These are phyloP conservation scores for Boletus pseudo-olivaceus DNA, from an alignment of 768 basidiomycete species.

Conservation along the genomic window DNA sequence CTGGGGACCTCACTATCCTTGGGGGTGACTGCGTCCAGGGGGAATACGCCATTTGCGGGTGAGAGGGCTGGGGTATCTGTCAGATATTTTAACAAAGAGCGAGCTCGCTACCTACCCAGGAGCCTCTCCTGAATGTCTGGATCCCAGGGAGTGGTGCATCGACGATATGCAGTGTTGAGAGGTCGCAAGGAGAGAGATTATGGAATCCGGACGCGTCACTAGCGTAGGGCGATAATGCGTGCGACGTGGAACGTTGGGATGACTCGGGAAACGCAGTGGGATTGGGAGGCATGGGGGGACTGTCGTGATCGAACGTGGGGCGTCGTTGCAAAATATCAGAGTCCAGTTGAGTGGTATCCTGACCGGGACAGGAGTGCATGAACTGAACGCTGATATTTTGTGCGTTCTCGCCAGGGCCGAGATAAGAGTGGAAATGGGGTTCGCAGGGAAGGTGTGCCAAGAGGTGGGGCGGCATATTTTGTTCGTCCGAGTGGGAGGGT, in stretches of 20 bases:
- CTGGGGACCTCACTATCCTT: conserved; percentile 22
- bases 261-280: conserved; percentile 27
- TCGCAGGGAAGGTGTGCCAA: conserved; percentile 14
- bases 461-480: conserved; percentile 18
- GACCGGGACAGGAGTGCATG: conserved; percentile 23
- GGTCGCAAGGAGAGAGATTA: conserved; percentile 9
- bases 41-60: conserved; percentile 12
- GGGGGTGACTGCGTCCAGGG: conserved; percentile 12
- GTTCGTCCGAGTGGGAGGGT: conserved; percentile 12
- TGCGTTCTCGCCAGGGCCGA: conserved; percentile 6
- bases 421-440: conserved; percentile 14
- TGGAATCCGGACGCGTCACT: conserved; percentile 12
- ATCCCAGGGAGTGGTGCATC: conserved; percentile 8
- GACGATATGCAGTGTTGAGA: conserved; percentile 6
- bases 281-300: background rate
- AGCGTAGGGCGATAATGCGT: conserved; percentile 14
- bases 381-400: conserved; percentile 33
- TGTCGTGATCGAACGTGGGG: conserved; percentile 6
- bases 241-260: conserved; percentile 30
- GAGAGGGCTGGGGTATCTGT: conserved; percentile 20
- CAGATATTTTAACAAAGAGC: conserved; percentile 9
- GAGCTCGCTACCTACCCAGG: conserved; percentile 23
- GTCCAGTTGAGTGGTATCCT: conserved; percentile 24
- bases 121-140: conserved; percentile 20
- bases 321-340: conserved; percentile 24